Base-by-base conservation (phyloP, 371 early-diverging fungal genomes). In the Saksenaea vasiformis region DNA sequence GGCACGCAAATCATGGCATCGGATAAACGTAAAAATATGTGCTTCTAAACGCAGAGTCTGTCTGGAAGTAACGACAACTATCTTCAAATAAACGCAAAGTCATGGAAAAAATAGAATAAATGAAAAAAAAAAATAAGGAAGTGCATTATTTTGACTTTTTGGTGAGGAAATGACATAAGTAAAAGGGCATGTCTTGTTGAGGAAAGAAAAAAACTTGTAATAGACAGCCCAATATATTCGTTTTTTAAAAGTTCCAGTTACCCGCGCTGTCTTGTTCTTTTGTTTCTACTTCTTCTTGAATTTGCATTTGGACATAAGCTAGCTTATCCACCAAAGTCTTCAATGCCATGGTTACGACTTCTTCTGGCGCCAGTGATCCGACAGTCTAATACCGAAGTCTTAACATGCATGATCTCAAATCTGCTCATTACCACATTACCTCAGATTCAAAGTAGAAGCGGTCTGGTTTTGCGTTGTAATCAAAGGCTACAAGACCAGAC, bases 401-500 rank as follows among this genome's bases (percentile, higher is more conserved):
- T 26, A 36, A 34, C 39, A 35, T 35, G 41, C 10, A 56, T 7
- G 54, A 9, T n/a, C 4, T 54, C 54, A 34, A 28, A 44, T n/a
- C 22, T 36, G 2, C 47, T 13, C 17, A 10, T 47, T 19, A 8
- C 9, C 15, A n/a, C 5, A 35, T 71, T 80, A 89, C 87, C 85
- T 98, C 97, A 38, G 96, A 85, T 55, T 85, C 88, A 69, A 96
- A 90, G 69, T 97, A 97, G 68, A 95, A 98, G 68, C 81, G 79
- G 39, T 91, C 88, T 1, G 95, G 94, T 69, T 91, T 90, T 37
- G 92, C 94, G 35, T 88, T 89, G 68, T 85, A 95, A 74, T 96
- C 96, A 64, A 95, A 96, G 59, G 87, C 79, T 88, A 79, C 17
- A 36, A n/a, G 65, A 24, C 24, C 19, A 44, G 14, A 24, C 9